phyloP scores from a whole-genome alignment of 768 basidiomycete genomes.

The Multifurca ochricompacta region DNA sequence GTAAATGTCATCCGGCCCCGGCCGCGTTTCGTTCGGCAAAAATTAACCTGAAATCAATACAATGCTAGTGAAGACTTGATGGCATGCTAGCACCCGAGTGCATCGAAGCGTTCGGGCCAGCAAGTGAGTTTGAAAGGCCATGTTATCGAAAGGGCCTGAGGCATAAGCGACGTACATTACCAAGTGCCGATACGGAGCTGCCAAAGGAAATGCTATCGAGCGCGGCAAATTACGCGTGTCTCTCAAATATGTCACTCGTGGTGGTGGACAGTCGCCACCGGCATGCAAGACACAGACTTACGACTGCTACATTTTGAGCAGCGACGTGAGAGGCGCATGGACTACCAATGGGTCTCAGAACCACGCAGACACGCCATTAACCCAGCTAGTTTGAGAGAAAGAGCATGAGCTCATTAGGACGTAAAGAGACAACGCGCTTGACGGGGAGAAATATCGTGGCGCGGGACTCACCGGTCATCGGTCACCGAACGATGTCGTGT shows the following conservation, averaged over 20 bases:
- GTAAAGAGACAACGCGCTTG: background rate
- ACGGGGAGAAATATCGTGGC: background rate
- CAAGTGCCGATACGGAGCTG: background rate
- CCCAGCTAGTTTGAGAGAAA: background rate
- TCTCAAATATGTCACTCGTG: background rate
- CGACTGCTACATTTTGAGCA: too few species aligned
- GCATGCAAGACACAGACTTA: background rate
- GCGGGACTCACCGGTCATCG: slow-evolving; percentile 4
- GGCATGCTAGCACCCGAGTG: background rate
- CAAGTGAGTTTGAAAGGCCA: background rate
- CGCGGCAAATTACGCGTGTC: background rate
- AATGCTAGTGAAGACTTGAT: too few species aligned
- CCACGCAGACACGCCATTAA: background rate
- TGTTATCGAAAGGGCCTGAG: background rate
- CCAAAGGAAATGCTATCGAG: background rate
- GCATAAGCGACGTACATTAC: background rate
- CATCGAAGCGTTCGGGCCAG: background rate
- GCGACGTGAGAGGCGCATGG: background rate
- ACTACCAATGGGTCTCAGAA: background rate
- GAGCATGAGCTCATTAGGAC: background rate
- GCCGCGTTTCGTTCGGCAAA: too few species aligned
- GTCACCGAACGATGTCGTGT: background rate
- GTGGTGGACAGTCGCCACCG: background rate
- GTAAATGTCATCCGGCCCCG: background rate
- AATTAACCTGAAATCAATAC: too few species aligned